Conservation (phyloP, 23 red algal species). For the Gracilariopsis chorda region DNA sequence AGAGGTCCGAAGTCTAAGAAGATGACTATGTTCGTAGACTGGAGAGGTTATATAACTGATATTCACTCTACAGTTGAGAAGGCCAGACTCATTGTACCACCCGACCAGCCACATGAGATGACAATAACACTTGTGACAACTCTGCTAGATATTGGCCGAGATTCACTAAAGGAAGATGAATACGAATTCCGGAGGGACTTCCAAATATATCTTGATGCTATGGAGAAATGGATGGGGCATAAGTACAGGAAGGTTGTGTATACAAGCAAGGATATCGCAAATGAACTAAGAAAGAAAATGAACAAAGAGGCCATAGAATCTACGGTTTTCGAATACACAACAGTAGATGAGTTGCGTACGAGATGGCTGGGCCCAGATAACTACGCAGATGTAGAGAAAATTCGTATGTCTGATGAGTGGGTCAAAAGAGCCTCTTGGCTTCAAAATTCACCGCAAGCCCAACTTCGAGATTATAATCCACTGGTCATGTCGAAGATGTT, state of each 20-base stretch:
- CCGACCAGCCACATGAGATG: constrained; percentile 53
- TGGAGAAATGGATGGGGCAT: constrained; percentile 39
- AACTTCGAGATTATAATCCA: constrained; percentile 35
- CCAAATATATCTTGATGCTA: constrained; percentile 46
- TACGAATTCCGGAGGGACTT: constrained; percentile 47
- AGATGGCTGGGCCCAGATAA: constrained; percentile 57
- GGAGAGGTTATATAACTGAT: constrained; percentile 7
- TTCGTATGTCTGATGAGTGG: constrained; percentile 34
- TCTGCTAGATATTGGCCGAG: constrained; percentile 37
- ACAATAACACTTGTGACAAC: constrained; percentile 42
- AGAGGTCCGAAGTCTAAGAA: background rate
- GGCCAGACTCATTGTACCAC: constrained; percentile 38
- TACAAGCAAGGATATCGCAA: background rate
- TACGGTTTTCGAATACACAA: constrained; percentile 31
- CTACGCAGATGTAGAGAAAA: constrained; percentile 33
- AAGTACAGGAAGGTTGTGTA: constrained; percentile 56
- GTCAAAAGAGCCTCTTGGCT: constrained; percentile 37
- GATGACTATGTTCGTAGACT: background rate
- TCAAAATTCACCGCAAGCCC: constrained; percentile 37
- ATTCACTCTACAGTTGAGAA: constrained; percentile 27
- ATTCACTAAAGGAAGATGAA: background rate
- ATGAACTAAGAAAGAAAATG: constrained; percentile 30
- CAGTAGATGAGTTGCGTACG: constrained; percentile 12
- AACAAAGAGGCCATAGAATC: constrained; percentile 29
- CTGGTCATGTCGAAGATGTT: constrained; percentile 69